Evolutionary conservation across 2,329 filamentous ascomycete species (phyloP).

Genomic region (Fusarium armeniacum): DNA sequence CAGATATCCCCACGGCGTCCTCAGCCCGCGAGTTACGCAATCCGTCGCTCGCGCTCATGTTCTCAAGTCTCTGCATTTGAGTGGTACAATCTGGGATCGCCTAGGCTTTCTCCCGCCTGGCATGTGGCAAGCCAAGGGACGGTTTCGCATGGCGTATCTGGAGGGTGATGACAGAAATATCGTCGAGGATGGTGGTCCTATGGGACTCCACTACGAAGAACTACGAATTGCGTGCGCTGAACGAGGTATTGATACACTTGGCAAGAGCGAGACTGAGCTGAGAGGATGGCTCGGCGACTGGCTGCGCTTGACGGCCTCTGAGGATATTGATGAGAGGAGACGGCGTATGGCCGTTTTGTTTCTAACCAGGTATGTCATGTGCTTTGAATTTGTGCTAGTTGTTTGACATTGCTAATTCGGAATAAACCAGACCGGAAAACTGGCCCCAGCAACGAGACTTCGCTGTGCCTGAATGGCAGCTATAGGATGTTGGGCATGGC

Average conservation of each 20-base stretch:
- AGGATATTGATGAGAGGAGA: constrained; percentile 56
- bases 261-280: constrained; percentile 70
- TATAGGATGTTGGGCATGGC: constrained; percentile 46
- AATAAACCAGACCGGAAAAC: constrained; percentile 53
- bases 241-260: constrained; percentile 72
- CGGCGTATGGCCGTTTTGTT: constrained; percentile 58
- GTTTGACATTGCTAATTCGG: constrained; percentile 24
- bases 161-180: constrained; percentile 79
- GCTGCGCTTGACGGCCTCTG: constrained; percentile 61
- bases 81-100: constrained; percentile 65
- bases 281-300: constrained; percentile 61
- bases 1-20: constrained; percentile 54
- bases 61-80: constrained; percentile 61
- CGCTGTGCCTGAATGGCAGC: constrained; percentile 59
- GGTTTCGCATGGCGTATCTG: constrained; percentile 72
- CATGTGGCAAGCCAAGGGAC: constrained; percentile 68
- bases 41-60: constrained; percentile 56
- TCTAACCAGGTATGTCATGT: constrained; percentile 60
- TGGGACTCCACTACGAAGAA: constrained; percentile 72
- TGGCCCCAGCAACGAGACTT: constrained; percentile 60
- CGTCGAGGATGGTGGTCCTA: constrained; percentile 69
- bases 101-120: constrained; percentile 62
- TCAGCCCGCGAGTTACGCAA: constrained; percentile 52
- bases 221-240: constrained; percentile 78
- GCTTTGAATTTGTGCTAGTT: neutral